phyloP scores from a whole-genome alignment of 176 grass and related monocot species.

The Zoysia japonica region DNA sequence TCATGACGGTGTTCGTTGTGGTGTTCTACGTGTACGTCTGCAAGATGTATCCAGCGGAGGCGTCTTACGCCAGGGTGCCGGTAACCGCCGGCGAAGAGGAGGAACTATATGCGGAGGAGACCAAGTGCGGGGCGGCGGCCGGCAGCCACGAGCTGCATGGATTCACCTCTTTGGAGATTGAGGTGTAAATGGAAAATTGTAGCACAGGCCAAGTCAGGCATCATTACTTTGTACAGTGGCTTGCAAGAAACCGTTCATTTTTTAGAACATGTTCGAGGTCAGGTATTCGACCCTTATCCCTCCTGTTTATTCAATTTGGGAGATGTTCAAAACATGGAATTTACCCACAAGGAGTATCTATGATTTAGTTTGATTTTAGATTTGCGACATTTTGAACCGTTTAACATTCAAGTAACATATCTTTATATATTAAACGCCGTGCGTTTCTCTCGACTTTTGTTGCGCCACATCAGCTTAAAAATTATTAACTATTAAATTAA shows the following conservation, averaged over 20 bases:
- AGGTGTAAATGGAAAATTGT: conserved; percentile 32
- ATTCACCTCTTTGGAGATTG: conserved; percentile 45
- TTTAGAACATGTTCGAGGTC: too few species aligned
- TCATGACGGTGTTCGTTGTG: conserved; percentile 51
- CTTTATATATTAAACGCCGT: too few species aligned
- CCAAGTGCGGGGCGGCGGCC: conserved; percentile 23
- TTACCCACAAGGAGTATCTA: too few species aligned
- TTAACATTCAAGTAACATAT: too few species aligned
- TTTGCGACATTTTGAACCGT: too few species aligned
- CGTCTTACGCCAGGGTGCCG: conserved; percentile 42
- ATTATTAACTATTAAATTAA: too few species aligned
- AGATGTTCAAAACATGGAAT: too few species aligned
- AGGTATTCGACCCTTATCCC: too few species aligned
- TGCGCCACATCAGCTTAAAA: too few species aligned
- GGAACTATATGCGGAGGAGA: background rate
- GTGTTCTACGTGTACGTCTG: conserved; percentile 46
- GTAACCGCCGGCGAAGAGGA: conserved; percentile 34
- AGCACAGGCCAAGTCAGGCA: background rate
- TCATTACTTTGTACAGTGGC: background rate
- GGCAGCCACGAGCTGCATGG: background rate
- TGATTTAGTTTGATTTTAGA: too few species aligned
- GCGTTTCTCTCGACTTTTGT: too few species aligned
- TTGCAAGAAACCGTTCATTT: background rate
- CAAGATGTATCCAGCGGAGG: conserved; percentile 45
- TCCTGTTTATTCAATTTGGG: too few species aligned